A percentile compares a stretch with the other conserved stretches of the same genome.
Evolutionary conservation across 306 rosid genomes (phyloP).

Genomic region (Trifolium fragiferum): DNA sequence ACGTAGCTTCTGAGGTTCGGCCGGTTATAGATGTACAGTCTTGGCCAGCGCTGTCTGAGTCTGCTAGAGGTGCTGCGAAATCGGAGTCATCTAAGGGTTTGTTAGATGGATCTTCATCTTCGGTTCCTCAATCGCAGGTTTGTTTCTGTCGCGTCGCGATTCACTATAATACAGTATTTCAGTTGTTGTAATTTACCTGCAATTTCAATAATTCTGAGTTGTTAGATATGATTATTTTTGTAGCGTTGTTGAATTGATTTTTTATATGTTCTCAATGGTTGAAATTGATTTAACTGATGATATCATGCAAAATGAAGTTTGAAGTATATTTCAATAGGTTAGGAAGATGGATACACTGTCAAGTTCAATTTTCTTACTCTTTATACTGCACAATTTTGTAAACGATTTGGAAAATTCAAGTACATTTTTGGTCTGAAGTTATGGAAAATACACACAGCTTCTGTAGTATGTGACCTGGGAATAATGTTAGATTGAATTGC

Average conservation of each 20-base stretch:
- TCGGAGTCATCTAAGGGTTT: slow-evolving; percentile 57
- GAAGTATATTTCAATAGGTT: not conserved
- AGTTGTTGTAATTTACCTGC: not conserved
- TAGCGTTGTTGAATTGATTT: slow-evolving; percentile 19
- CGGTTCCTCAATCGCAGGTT: slow-evolving; percentile 66
- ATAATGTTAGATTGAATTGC: slow-evolving; percentile 8
- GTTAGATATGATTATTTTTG: slow-evolving; percentile 2
- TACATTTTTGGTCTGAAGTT: not conserved
- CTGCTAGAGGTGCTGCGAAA: slow-evolving; percentile 58
- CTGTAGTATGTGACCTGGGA: slow-evolving; percentile 3
- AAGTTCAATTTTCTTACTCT: not conserved
- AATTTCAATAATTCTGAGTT: not conserved
- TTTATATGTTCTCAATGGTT: slow-evolving; percentile 14
- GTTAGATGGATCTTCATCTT: slow-evolving; percentile 61
- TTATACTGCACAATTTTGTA: not conserved
- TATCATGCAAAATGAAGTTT: not conserved
- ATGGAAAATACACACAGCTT: not conserved
- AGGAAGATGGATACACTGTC: not conserved
- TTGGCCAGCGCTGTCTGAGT: slow-evolving; percentile 75
- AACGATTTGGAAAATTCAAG: slow-evolving; percentile 20
- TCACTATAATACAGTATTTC: not conserved
- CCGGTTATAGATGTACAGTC: slow-evolving; percentile 74
- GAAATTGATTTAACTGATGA: not conserved
- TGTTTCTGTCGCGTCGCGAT: slow-evolving; percentile 37
- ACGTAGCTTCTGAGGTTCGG: slow-evolving; percentile 52